Conservation (phyloP, 495 filamentous ascomycete genomes). For the Glarea lozoyensis region DNA sequence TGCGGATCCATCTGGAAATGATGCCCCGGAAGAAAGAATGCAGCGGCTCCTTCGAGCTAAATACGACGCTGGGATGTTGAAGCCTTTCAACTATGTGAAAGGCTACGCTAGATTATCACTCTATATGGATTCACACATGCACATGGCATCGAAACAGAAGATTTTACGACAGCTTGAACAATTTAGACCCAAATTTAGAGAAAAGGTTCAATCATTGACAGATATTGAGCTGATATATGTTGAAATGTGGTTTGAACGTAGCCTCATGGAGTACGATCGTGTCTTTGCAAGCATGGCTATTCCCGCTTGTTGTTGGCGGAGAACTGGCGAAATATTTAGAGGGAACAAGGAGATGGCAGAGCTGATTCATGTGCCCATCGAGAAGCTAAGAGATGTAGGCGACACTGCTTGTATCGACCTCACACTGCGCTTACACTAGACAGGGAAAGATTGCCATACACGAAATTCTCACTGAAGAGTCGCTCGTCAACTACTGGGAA, state of each 20-base stretch:
- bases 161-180: conserved; percentile 84
- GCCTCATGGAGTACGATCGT: conserved; percentile 92
- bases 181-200: conserved; percentile 91
- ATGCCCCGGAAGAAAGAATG: conserved; percentile 89
- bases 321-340: conserved; percentile 94
- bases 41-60: conserved; percentile 91
- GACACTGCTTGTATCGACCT: neutral
- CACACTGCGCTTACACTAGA: neutral
- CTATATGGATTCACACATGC: conserved; percentile 86
- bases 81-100: conserved; percentile 96
- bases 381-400: conserved; percentile 82
- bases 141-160: conserved; percentile 68
- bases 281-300: conserved; percentile 99
- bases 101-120: conserved; percentile 81
- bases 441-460: conserved; percentile 93
- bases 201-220: conserved; percentile 82
- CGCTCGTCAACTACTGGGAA: conserved; percentile 96
- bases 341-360: conserved; percentile 99
- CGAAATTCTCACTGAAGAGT: conserved; percentile 89
- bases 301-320: conserved; percentile 93
- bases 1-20: conserved; percentile 86
- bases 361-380: conserved; percentile 86
- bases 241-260: conserved; percentile 98
- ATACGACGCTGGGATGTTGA: conserved; percentile 85
- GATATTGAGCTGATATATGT: conserved; percentile 89